Base-by-base conservation (phyloP, 2,329 filamentous ascomycete species). In the Fusarium xyrophilum region DNA sequence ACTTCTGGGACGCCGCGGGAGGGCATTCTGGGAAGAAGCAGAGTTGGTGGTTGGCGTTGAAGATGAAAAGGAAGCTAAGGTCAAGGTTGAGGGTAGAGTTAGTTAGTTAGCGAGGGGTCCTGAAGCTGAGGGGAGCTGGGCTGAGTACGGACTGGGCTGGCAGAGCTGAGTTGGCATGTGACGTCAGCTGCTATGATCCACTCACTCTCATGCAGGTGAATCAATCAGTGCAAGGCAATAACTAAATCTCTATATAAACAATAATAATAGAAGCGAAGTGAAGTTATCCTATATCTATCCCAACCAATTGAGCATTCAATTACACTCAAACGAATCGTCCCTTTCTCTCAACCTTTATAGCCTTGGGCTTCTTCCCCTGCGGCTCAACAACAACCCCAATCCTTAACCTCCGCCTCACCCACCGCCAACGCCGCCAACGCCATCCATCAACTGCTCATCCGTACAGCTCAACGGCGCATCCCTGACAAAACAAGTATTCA, bases 401-500 rank as follows among this genome's bases (percentile, higher is more conserved):
- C 52, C 33, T 62, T n/a, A 7, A 69, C 60, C 36, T 67, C 47
- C 3, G 73, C 73, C 4, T 53, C 63, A 4, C 73, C 73, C 40
- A 55, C 47, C 25, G 35, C 51, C 36, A 75, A 23, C 6, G 71
- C 69, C n/a, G n/a, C n/a, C n/a, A n/a, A n/a, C n/a, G n/a, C n/a
- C n/a, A n/a, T n/a, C n/a, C 21, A 33, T 33, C 39, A 73, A 11
- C 44, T 75, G 73, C 50, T 74, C 69, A 17, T 58, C 51, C 1
- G 60, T 69, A 40, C 74, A 91, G 1, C 85, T 85, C 4, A 74
- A 72, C 4, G 75, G 74, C 42, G 78, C 76, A 14, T 33, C 28
- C 7, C 87, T 81, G 10, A 90, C 71, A 79, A 84, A 91, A 75
- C 89, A 92, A 6, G 83, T 86, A 6, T 83, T 76, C n/a, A 78